These are phyloP conservation scores for Colletotrichum sublineola DNA, from an alignment of 2,329 filamentous ascomycete species.

Conservation along the genomic window DNA sequence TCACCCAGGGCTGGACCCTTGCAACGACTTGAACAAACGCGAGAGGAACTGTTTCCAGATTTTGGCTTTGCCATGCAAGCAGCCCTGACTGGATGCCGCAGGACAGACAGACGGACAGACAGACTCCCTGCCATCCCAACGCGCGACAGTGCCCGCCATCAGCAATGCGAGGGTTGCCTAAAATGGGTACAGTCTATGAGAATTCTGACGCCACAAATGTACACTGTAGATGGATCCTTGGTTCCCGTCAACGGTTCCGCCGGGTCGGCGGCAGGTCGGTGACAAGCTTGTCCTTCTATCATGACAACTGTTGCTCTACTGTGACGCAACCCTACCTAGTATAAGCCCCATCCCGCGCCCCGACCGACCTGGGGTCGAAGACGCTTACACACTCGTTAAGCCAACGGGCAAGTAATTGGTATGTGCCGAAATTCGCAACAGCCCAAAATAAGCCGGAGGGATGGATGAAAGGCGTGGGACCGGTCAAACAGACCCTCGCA, in stretches of 20 bases:
- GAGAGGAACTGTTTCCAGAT: constrained; percentile 12
- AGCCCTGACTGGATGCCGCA: not conserved
- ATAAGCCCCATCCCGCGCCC: constrained; percentile 1
- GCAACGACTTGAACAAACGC: not conserved
- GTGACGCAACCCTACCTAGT: constrained; percentile 5
- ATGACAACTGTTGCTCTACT: constrained; percentile 12
- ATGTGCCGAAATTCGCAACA: not conserved
- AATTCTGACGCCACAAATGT: constrained; percentile 33
- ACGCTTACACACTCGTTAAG: not conserved
- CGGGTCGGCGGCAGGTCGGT: constrained; percentile 24
- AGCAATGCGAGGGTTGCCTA: constrained; percentile 33
- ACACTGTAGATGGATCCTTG: constrained; percentile 2
- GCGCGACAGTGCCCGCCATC: constrained; percentile 17
- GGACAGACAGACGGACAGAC: not conserved
- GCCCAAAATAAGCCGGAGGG: not conserved
- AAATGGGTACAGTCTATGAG: constrained; percentile 17
- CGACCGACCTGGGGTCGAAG: not conserved
- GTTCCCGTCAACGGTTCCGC: constrained; percentile 28
- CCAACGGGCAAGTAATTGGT: not conserved
- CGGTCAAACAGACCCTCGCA: constrained; percentile 11
- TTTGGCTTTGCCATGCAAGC: constrained; percentile 28
- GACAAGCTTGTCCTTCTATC: constrained; percentile 24
- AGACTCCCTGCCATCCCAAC: constrained; percentile 37
- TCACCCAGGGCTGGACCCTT: constrained; percentile 26
- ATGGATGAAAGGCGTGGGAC: not conserved